These are phyloP conservation scores for Pleurotus citrinopileatus DNA, from an alignment of 768 basidiomycete genomes.

Conservation along the genomic window DNA sequence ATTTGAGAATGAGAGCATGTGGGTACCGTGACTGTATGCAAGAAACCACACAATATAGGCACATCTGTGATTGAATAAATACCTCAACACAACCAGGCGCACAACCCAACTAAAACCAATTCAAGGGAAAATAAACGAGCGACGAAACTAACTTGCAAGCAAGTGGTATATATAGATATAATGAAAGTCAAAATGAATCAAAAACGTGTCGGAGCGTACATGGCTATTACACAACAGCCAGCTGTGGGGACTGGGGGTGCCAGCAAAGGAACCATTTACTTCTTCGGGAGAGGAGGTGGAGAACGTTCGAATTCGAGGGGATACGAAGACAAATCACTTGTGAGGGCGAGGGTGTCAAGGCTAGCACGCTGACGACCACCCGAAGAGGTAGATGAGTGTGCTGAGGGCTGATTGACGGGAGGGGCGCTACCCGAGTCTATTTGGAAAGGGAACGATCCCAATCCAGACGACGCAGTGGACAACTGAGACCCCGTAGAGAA, in stretches of 20 bases:
- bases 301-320: conserved; percentile 65
- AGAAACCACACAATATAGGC: conserved; percentile 3
- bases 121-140: not conserved
- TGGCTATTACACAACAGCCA: conserved; percentile 5
- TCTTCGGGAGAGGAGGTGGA: conserved; percentile 4
- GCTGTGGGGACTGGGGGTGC: not conserved
- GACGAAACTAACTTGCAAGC: conserved; percentile 9
- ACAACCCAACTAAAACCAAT: not conserved
- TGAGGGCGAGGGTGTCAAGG: conserved; percentile 81
- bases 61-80: not conserved
- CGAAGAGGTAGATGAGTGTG: conserved; percentile 27
- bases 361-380: conserved; percentile 69
- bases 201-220: conserved; percentile 5
- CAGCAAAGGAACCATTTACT: not conserved
- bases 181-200: not conserved
- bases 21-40: conserved; percentile 1
- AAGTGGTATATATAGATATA: conserved; percentile 12
- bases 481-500: conserved; percentile 75
- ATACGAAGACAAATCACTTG: conserved; percentile 80
- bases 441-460: conserved; percentile 85
- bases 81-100: not conserved
- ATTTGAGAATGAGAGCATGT: not conserved
- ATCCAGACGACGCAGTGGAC: conserved; percentile 76
- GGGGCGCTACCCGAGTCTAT: conserved; percentile 58
- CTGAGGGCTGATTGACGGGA: conserved; percentile 22